Percentiles rank a stretch among this genome's conserved stretches.
These are phyloP conservation scores for Pisolithus marmoratus DNA, from an alignment of 768 basidiomycete species.

Conservation along the genomic window DNA sequence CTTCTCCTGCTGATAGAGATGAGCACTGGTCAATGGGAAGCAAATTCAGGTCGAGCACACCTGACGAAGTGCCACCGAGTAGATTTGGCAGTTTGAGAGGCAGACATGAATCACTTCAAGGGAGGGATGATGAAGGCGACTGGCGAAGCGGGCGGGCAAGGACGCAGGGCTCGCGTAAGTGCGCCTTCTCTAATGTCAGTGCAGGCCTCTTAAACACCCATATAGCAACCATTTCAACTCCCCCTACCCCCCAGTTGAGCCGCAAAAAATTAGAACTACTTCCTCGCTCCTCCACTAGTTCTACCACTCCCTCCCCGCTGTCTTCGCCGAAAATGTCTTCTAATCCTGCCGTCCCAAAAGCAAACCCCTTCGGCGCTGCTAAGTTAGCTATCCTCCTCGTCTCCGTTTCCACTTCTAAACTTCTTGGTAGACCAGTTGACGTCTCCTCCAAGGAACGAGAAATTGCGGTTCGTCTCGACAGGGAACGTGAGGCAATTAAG, in stretches of 20 bases:
- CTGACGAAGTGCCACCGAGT: constrained; percentile 33
- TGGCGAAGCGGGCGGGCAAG: constrained; percentile 58
- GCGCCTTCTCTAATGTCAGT: constrained; percentile 3
- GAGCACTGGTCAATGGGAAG: constrained; percentile 73
- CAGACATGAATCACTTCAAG: constrained; percentile 50
- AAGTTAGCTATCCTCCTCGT: constrained; percentile 39
- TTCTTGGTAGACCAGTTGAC: constrained; percentile 70
- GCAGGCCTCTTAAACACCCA: constrained; percentile 5
- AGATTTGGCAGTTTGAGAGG: constrained; percentile 44
- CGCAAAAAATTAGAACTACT: constrained; percentile 83
- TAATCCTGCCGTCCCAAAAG: constrained; percentile 36
- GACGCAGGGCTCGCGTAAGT: constrained; percentile 57
- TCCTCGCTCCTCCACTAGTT: constrained; percentile 66
- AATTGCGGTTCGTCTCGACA: constrained; percentile 64
- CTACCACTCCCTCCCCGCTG: constrained; percentile 67
- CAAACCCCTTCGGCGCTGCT: constrained; percentile 87
- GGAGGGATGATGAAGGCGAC: constrained; percentile 61
- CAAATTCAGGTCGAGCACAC: constrained; percentile 58
- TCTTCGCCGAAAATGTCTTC: constrained; percentile 71
- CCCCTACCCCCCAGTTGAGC: constrained; percentile 74
- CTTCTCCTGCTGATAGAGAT: constrained; percentile 65
- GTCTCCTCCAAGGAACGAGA: constrained; percentile 70
- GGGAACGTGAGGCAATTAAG: constrained; percentile 45
- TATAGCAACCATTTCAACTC: constrained; percentile 64
- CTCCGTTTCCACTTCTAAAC: constrained; percentile 7